These are phyloP conservation scores for Mycena venus DNA, from an alignment of 768 basidiomycete genomes.

Conservation along the genomic window DNA sequence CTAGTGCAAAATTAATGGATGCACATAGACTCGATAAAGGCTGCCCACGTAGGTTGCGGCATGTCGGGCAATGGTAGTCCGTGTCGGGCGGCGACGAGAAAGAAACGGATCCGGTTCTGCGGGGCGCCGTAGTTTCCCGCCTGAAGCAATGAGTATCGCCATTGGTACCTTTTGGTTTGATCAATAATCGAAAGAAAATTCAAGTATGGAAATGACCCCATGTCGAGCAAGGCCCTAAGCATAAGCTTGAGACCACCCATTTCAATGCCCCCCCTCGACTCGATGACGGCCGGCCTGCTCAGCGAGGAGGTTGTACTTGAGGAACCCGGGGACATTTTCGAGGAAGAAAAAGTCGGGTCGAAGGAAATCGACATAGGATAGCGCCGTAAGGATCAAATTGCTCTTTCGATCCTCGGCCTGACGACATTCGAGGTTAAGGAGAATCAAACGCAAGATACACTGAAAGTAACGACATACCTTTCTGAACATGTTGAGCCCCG, in stretches of 20 bases:
- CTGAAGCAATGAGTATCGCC: constrained; percentile 63
- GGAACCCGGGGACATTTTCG: constrained; percentile 70
- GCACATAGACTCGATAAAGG: neutral
- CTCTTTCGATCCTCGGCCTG: constrained; percentile 74
- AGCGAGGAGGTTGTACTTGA: constrained; percentile 57
- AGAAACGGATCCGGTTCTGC: constrained; percentile 67
- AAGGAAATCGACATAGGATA: constrained; percentile 65
- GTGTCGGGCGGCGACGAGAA: constrained; percentile 62
- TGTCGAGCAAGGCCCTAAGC: constrained; percentile 68
- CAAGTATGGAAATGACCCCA: constrained; percentile 62
- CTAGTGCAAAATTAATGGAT: constrained; percentile 2
- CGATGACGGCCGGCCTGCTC: constrained; percentile 55
- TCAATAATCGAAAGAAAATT: neutral
- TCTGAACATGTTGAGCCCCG: constrained; percentile 77
- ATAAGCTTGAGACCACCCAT: constrained; percentile 83
- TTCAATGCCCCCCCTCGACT: constrained; percentile 74
- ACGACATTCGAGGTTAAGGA: neutral
- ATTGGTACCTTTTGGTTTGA: constrained; percentile 60
- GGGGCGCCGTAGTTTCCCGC: constrained; percentile 71
- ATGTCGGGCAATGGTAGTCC: constrained; percentile 61
- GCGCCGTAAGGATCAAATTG: constrained; percentile 73
- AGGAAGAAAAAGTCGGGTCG: constrained; percentile 59
- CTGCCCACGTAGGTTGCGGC: constrained; percentile 61
- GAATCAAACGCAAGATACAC: neutral
- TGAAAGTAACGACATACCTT: constrained; percentile 41